Evolutionary conservation across 371 early-diverging fungal genomes (phyloP), one percentile per base, ranked within the genome.

Genomic region (Quaeritorhiza haematococci): DNA sequence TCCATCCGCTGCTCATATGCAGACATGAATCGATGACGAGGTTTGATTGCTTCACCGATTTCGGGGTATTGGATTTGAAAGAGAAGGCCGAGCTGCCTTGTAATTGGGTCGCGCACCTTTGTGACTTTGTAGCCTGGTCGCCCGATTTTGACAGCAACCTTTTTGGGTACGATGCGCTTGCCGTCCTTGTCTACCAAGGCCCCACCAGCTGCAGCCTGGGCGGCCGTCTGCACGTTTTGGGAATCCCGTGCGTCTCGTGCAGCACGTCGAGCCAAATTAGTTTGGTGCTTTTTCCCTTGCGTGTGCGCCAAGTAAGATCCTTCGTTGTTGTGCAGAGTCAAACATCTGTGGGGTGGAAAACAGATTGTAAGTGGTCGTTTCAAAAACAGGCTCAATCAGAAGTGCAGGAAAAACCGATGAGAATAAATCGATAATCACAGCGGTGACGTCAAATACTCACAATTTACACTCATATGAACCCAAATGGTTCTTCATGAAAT

Each of bases 201-300:
- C 82, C 71, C 23, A 21, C 1, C 15, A 6, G 78, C 75, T 2
- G 75, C 70, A 55, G 61, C n/a, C 15, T 23, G 10, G 1, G 51
- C 33, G 17, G 3, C 19, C 8, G 21, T 28, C 47, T 63, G 41
- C 21, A 35, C 29, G 7, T n/a, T 28, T 33, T 3, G 13, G 38
- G 64, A 65, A 58, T 93, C 93, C 56, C 78, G 76, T 7, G 92
- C 93, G 47, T 98, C 98, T 41, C 83, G 83, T 29, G 95, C 94
- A 1, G 93, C 93, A 32, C 98, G 84, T 13, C 97, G 81, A 5
- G 91, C 93, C 51, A 98, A 66, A 61, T 98, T 98, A 38, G 91
- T 88, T 59, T 95, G 95, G 82, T 98, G 98, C 78, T 98, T 98
- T 66, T 96, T 96, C 48, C 96, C 98, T 72, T 98, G 98, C 3